Evolutionary conservation across 495 filamentous ascomycete genomes (phyloP), one percentile per base, ranked within the genome.

Genomic region (Neurospora cerealis): DNA sequence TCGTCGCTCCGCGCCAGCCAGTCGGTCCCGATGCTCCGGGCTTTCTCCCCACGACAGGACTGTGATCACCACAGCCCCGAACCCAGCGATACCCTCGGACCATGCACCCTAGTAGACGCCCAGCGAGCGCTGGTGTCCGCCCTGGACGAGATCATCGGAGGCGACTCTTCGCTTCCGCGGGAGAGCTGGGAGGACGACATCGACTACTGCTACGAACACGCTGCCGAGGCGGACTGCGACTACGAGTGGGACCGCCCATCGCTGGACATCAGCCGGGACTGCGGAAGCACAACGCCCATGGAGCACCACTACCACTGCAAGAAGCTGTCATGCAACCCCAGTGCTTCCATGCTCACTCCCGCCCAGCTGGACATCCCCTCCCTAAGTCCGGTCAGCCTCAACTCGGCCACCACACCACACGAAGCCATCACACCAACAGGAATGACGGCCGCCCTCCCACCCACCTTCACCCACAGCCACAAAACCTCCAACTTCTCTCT

Each of bases 121-220:
- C 81, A 82, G 72, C 78, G 78, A 11, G 77, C 79, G 8, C 74
- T 83, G 24, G 75, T 73, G 54, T 78, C 73, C 15, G 77, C 75
- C 9, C 19, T 79, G 40, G 79, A 78, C 5, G 78, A 85, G 19
- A 74, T 81, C 70, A 79, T 80, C 9, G 73, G 78, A 7, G 79
- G 87, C 36, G 88, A 90, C n/a, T 34, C 48, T 60, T 72, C 76
- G 5, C 37, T 77, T 9, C 36, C 72, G 8, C 77, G 78, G 44
- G 87, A 90, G 62, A 91, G 86, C 28, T 98, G 95, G 95, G 95
- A 98, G 77, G 93, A 94, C 60, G 94, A 95, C 76, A 95, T 98
- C 76, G 95, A 97, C 79, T 98, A 92, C 80, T 96, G 91, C 80
- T 98, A 98, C 78, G 93, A 97, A 75, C 89, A 96, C 80, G 93